Base-by-base conservation (phyloP, 2,329 filamentous ascomycete genomes). In the Triangularia setosa region DNA sequence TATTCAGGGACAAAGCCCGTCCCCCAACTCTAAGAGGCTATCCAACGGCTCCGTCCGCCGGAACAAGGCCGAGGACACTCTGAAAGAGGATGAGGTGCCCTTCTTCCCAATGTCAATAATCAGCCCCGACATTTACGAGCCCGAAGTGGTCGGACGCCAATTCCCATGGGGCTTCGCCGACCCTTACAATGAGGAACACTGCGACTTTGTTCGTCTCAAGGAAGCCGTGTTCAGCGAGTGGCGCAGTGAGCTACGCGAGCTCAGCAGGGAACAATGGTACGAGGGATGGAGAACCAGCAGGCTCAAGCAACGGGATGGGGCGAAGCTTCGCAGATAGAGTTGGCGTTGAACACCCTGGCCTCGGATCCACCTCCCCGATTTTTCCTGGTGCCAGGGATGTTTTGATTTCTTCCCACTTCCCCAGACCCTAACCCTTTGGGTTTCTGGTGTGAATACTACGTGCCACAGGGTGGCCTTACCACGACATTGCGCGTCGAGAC, bases 111-210 rank as follows among this genome's bases (percentile, higher is more conserved):
- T 98, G 73, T 97, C 93, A 48, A 91, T 97, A 75, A 90, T 99
- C 75, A 97, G 92, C 67, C 95, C 95, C 0, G 95, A 99, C 75
- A 85, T 91, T 52, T 96, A 98, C 78, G 91, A 96, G 72, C 89
- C 89, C 8, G 86, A 84, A 30, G 82, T 91, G 16, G 80, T 96
- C 65, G 95, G 95, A 55, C 90, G 95, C 65, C 89, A 90, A 69
- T 99, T 98, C 75, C 91, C 95, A 0, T 99, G 95, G 95, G 95
- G 95, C 6, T 96, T 97, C 71, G 95, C 95, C 4, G 92, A 98
- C 73, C 95, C 95, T 0, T 93, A 95, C 80, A 89, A 98, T 72
- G 83, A 88, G 28, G 87, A 91, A 71, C 95, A 99, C 79, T 99
- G 95, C 79, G 95, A 99, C 78, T 99, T 97, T 76, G 82, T 90